Evolutionary conservation across 2,329 filamentous ascomycete genomes (phyloP).

Genomic region (Raffaelea albimanens): DNA sequence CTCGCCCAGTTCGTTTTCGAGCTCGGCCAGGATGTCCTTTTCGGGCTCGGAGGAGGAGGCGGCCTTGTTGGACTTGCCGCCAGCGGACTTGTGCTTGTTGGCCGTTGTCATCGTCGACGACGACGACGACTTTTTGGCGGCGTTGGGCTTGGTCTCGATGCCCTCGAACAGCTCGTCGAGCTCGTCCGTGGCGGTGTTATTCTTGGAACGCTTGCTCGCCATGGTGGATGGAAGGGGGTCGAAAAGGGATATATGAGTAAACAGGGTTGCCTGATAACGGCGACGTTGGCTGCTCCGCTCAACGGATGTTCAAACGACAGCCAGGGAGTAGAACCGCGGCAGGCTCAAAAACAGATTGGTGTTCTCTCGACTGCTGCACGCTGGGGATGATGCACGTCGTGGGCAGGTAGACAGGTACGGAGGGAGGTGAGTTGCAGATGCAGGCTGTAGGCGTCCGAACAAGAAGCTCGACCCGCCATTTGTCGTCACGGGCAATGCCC

Average conservation of each 20-base stretch:
- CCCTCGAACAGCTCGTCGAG: slow-evolving; percentile 57
- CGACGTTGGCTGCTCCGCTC: no score
- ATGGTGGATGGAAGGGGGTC: slow-evolving; percentile 30
- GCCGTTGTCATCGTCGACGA: no score
- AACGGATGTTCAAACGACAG: no score
- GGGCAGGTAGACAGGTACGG: no score
- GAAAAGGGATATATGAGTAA: no score
- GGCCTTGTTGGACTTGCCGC: slow-evolving; percentile 26
- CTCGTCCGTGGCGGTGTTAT: slow-evolving; percentile 48
- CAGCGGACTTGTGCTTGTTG: slow-evolving; percentile 23
- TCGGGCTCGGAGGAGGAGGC: slow-evolving; percentile 40
- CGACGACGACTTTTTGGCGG: slow-evolving; percentile 24
- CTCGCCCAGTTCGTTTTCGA: slow-evolving; percentile 66
- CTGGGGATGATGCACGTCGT: no score
- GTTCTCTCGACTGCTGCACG: no score
- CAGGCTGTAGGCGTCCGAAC: no score
- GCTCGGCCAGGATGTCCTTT: slow-evolving; percentile 76
- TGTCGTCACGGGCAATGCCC: slow-evolving; percentile 10
- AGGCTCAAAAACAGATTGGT: no score
- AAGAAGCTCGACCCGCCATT: not conserved
- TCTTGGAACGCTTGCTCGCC: slow-evolving; percentile 48
- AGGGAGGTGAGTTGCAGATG: no score
- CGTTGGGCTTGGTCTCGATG: slow-evolving; percentile 43
- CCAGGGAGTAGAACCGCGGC: no score
- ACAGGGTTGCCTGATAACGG: no score